Evolutionary conservation across 768 basidiomycete species (phyloP).

Genomic region (Suillus occidentalis): DNA sequence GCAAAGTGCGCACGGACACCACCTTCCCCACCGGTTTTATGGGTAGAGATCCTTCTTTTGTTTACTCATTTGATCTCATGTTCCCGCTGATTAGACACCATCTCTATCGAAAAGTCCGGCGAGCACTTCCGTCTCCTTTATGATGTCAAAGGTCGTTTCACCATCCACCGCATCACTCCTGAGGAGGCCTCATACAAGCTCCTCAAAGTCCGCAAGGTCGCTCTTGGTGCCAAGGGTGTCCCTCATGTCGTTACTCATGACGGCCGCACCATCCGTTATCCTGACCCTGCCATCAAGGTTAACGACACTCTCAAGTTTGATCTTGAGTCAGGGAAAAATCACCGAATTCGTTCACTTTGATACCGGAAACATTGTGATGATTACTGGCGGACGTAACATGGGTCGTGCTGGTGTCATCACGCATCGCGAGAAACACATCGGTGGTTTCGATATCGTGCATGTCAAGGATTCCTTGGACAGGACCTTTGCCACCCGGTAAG

Average conservation of each 20-base stretch:
- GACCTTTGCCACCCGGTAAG: slow-evolving; percentile 96
- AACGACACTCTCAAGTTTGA: slow-evolving; percentile 99
- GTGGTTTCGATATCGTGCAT: slow-evolving; percentile 98
- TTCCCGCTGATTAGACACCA: slow-evolving; percentile 63
- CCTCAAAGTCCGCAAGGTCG: slow-evolving; percentile 88
- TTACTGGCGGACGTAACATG: slow-evolving; percentile 99
- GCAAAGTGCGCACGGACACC: slow-evolving; percentile 96
- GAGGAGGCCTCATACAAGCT: slow-evolving; percentile 98
- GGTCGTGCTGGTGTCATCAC: slow-evolving; percentile 96
- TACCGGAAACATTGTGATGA: slow-evolving; percentile 94
- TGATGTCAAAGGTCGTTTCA: slow-evolving; percentile 99
- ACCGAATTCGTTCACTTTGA: slow-evolving; percentile 93
- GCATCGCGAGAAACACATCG: slow-evolving; percentile 95
- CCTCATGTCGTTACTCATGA: slow-evolving; percentile 99
- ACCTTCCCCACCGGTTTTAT: slow-evolving; percentile 97
- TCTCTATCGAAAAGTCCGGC: slow-evolving; percentile 96
- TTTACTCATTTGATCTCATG: slow-evolving; percentile 1
- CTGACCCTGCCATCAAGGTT: slow-evolving; percentile 91
- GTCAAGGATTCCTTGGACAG: slow-evolving; percentile 94
- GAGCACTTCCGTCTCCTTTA: slow-evolving; percentile 99
- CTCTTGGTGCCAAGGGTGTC: slow-evolving; percentile 90
- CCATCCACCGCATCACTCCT: slow-evolving; percentile 97
- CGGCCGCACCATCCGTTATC: slow-evolving; percentile 99
- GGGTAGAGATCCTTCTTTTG: slow-evolving; percentile 54
- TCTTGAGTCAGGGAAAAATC: slow-evolving; percentile 92